Evolutionary conservation across 2,329 filamentous ascomycete genomes (phyloP), one percentile per base, ranked within the genome.

Genomic region (Beauveria bassiana): DNA sequence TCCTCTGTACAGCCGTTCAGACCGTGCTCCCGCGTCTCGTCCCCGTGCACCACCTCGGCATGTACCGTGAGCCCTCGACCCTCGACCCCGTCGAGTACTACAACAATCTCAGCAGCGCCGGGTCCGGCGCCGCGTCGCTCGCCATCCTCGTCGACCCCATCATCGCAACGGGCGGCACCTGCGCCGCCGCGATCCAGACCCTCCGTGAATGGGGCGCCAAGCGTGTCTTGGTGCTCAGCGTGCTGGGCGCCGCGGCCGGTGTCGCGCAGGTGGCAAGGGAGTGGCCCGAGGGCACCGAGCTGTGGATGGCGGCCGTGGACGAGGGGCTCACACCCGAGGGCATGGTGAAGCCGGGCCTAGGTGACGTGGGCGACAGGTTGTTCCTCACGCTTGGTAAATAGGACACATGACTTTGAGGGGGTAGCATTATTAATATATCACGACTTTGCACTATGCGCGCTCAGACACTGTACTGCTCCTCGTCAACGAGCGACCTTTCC

Each of bases 61-160:
- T 98, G 70, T 98, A 93, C 81, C 91, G 93, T 71, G 93, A 97
- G 73, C 91, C 89, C 63, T 85, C 86, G 61, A 93, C 90, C 50
- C 86, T 97, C 61, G 86, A 91, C 69, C 91, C 93, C 3, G 93
- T 97, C 62, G 93, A 96, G 77, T 96, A 97, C 83, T 97, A 97
- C 83, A 97, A 97, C 81, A 96, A 96, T 75, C 86, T 97, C n/a
- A 71, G 75, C 40, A 71, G 56, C 55, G 69, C 76, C 49, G 77
- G 34, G 12, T 14, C 77, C 50, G 79, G 73, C 63, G 59, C 76
- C 51, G 77, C 77, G 47, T 79, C 74, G 62, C 80, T 96, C 14
- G 92, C 92, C 63, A 89, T 97, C 70, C 79, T 97, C 60, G 84
- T 96, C 53, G 93, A 98, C 71, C 95, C 93, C 3, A 85, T 98